Conservation (phyloP, 768 basidiomycete species). For the Pilatotrama ljubarskyi region DNA sequence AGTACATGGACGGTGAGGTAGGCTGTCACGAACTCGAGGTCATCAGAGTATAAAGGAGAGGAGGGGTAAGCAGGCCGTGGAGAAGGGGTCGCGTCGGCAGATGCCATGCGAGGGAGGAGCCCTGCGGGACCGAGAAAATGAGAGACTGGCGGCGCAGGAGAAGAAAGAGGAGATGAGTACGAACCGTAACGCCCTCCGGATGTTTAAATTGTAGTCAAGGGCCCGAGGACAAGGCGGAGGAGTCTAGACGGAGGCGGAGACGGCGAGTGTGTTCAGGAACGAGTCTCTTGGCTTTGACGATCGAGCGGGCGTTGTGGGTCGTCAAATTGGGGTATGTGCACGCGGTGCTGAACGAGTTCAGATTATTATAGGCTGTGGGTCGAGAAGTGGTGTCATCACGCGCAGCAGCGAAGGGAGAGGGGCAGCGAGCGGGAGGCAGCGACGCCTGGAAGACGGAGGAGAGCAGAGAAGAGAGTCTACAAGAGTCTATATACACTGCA, state of each 20-base stretch:
- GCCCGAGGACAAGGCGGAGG: neutral
- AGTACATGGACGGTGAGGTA: conserved; percentile 60
- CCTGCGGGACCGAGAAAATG: neutral
- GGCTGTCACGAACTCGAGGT: conserved; percentile 53
- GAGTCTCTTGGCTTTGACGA: conserved; percentile 5
- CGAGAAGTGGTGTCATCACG: conserved; percentile 5
- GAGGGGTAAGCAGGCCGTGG: conserved; percentile 38
- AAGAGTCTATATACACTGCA: too few species aligned
- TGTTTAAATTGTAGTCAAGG: neutral
- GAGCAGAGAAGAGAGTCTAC: neutral
- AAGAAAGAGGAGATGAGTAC: neutral
- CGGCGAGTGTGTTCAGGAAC: conserved; percentile 3
- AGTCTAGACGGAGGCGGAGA: neutral
- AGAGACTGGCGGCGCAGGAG: neutral
- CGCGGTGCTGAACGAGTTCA: neutral
- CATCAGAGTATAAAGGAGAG: conserved; percentile 45
- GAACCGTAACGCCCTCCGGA: neutral
- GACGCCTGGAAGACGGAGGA: neutral
- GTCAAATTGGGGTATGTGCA: neutral
- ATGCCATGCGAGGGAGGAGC: conserved; percentile 8
- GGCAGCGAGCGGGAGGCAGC: neutral
- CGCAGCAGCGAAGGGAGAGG: neutral
- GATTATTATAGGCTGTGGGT: neutral
- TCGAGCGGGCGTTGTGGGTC: neutral
- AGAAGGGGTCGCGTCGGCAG: conserved; percentile 15